phyloP scores from a whole-genome alignment of 345 rosid genomes.

The Aquilaria sinensis region DNA sequence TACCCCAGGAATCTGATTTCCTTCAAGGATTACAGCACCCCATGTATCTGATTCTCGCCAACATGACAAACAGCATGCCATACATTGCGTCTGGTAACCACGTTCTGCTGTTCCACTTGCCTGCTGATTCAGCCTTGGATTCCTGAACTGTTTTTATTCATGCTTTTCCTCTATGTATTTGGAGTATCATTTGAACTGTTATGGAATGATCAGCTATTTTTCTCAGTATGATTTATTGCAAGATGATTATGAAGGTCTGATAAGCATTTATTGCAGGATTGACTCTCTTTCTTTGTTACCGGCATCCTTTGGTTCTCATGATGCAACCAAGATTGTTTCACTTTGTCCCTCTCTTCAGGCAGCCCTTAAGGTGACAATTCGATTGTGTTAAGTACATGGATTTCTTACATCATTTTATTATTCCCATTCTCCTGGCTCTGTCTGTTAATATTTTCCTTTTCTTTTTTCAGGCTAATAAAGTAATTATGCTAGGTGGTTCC shows the following conservation, averaged over 20 bases:
- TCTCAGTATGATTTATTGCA: too few relatives aligned
- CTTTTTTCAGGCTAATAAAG: constrained; percentile 59
- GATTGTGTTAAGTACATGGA: too few relatives aligned
- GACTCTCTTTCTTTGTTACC: constrained; percentile 84
- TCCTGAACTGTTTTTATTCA: constrained; percentile 1
- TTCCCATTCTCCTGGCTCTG: too few relatives aligned
- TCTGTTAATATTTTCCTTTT: constrained; percentile 5
- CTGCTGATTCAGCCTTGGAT: not conserved
- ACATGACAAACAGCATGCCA: too few relatives aligned
- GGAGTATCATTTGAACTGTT: not conserved
- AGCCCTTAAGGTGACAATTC: constrained; percentile 63
- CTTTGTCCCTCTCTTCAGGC: constrained; percentile 69
- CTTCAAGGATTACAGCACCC: too few relatives aligned
- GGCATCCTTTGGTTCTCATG: constrained; percentile 55
- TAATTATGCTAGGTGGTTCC: constrained; percentile 62
- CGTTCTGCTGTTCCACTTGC: too few relatives aligned
- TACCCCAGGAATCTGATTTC: too few relatives aligned
- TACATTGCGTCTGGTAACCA: too few relatives aligned
- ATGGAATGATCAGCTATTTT: too few relatives aligned
- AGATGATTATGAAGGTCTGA: too few relatives aligned
- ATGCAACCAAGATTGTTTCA: constrained; percentile 71
- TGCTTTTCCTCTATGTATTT: constrained; percentile 2
- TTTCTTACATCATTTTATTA: not conserved
- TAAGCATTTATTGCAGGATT: constrained; percentile 49
- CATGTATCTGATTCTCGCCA: too few relatives aligned